Percentiles rank a stretch among this genome's conserved stretches.
Conservation (phyloP, 495 filamentous ascomycete genomes). For the Parathielavia hyrcaniae region DNA sequence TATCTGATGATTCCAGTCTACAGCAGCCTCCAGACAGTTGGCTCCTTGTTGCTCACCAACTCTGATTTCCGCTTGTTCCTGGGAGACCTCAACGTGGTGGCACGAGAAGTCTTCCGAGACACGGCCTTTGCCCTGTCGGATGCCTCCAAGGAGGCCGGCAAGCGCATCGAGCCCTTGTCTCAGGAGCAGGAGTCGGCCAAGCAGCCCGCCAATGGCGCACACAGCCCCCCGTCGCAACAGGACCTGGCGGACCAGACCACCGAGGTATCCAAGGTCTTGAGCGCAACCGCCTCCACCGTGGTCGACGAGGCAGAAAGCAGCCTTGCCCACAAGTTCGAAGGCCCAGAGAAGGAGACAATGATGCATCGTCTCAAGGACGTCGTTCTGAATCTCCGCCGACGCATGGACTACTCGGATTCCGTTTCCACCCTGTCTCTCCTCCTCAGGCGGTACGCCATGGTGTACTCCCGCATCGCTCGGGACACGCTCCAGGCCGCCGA, state of each 20-base stretch:
- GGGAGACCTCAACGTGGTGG: slow-evolving; percentile 71
- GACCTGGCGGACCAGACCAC: slow-evolving; percentile 56
- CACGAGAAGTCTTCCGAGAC: slow-evolving; percentile 79
- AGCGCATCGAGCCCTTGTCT: slow-evolving; percentile 60
- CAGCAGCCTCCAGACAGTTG: slow-evolving; percentile 75
- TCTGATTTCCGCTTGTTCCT: slow-evolving; percentile 84
- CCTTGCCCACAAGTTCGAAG: slow-evolving; percentile 59
- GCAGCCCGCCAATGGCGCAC: slow-evolving; percentile 51
- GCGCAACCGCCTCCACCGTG: slow-evolving; percentile 58
- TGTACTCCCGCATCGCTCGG: slow-evolving; percentile 66
- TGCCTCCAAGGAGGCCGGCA: slow-evolving; percentile 64
- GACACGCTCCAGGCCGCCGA: slow-evolving; percentile 56
- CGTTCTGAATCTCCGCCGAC: slow-evolving; percentile 66
- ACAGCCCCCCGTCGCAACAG: slow-evolving; percentile 48
- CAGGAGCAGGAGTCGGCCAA: slow-evolving; percentile 53
- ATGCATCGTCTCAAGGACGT: slow-evolving; percentile 67
- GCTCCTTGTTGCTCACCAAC: slow-evolving; percentile 77
- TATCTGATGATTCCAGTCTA: slow-evolving; percentile 53
- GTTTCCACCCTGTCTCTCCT: slow-evolving; percentile 71
- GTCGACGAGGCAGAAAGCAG: slow-evolving; percentile 60
- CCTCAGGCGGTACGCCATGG: slow-evolving; percentile 67
- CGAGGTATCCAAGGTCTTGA: slow-evolving; percentile 59
- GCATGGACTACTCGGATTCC: slow-evolving; percentile 76
- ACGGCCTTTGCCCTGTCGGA: slow-evolving; percentile 71
- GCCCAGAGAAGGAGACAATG: slow-evolving; percentile 65